Evolutionary conservation across 2,329 filamentous ascomycete species (phyloP), one percentile per base, ranked within the genome.

Genomic region (Verticillium alfalfae): DNA sequence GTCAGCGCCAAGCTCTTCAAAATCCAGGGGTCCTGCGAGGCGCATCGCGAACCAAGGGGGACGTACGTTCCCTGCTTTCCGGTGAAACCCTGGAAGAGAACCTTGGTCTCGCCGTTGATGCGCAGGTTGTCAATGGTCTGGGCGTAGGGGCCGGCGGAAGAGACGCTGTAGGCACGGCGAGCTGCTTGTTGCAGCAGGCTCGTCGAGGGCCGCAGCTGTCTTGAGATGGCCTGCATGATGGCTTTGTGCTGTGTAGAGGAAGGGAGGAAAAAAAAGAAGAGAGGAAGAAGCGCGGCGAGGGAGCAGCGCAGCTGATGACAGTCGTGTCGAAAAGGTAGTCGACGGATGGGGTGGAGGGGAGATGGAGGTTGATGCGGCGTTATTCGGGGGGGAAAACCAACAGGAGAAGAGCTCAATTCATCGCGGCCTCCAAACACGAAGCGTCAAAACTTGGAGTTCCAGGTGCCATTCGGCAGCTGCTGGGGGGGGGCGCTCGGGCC

Each of bases 41-140:
- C 34, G 39, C 34, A 34, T 18, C 34, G 62, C 45, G 56, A 60
- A 52, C 55, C 34, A 58, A 61, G 59, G 34, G 41, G 16, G 37
- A 88, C 89, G 80, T 78, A 93, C 90, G 90, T 94, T 89, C 92
- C 92, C 85, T 96, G 93, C 84, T 92, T 95, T 76, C 94, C 94
- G 62, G 94, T 98, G 79, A 98, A 98, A 69, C 95, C 95, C 82
- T 99, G 95, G 84, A 87, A 98, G 72, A 98, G 83, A 69, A 99
- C 92, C 83, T 95, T 96, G 71, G 95, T 99, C 69, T 97, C 89
- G 76, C 83, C 75, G 79, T 93, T 97, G 83, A 98, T 93, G 80
- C 92, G 90, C 73, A 98, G 87, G 84, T 98, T 98, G 73, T 89
- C 81, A 75, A 89, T 83, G 63, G 91, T 94, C 71, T 85, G 77